Conservation (phyloP, 176 grass and related monocot genomes). For the Sorghum bicolor region DNA sequence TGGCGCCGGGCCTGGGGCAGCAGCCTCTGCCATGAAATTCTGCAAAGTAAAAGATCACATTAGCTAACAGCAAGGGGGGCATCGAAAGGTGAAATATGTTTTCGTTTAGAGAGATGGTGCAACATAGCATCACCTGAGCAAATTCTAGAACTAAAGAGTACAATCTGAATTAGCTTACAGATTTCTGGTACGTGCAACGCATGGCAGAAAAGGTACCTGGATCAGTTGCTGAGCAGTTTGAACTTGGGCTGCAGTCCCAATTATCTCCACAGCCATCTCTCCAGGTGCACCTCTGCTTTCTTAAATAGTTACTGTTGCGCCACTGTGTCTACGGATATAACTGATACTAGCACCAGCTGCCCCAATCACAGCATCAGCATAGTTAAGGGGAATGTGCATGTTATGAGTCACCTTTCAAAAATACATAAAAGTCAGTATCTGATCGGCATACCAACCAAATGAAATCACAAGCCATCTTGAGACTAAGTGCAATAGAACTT, state of each 20-base stretch:
- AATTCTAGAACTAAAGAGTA: neutral
- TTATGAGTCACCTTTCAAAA: constrained; percentile 61
- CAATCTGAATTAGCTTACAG: neutral
- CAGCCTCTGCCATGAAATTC: constrained; percentile 94
- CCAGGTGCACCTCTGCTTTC: constrained; percentile 80
- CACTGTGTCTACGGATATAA: constrained; percentile 93
- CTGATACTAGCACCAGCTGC: constrained; percentile 83
- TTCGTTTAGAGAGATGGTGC: neutral
- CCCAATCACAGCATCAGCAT: constrained; percentile 92
- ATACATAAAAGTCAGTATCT: constrained; percentile 10
- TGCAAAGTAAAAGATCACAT: constrained; percentile 29
- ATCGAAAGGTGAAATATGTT: neutral
- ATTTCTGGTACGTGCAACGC: neutral
- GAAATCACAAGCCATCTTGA: neutral
- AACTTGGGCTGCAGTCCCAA: constrained; percentile 76
- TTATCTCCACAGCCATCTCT: constrained; percentile 94
- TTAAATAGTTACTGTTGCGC: constrained; percentile 88
- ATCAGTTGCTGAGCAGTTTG: constrained; percentile 93
- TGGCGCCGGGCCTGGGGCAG: constrained; percentile 20
- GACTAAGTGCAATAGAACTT: constrained; percentile 2
- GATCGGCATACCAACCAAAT: neutral
- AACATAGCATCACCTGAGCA: neutral
- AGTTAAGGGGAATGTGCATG: constrained; percentile 90
- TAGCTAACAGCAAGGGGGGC: neutral
- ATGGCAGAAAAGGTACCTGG: constrained; percentile 43